Evolutionary conservation across 148 eudicot species (phyloP).

Genomic region (Camellia lanceoleosa): DNA sequence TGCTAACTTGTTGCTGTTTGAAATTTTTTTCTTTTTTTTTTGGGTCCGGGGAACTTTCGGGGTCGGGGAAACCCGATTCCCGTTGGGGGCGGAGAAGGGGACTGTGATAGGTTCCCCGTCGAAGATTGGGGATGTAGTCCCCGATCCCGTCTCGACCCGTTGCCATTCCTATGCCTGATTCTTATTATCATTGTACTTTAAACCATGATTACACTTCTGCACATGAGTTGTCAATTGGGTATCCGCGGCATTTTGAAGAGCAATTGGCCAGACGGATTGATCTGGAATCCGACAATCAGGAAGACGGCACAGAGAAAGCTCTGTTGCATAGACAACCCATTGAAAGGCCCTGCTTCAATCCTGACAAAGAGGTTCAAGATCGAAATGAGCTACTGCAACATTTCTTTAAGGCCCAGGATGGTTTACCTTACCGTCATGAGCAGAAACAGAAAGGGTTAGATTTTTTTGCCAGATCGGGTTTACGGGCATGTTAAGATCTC

Average conservation of each 20-base stretch:
- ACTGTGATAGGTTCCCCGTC: no score
- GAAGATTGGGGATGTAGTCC: no score
- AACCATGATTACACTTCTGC: slow-evolving; percentile 36
- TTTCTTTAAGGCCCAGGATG: slow-evolving; percentile 40
- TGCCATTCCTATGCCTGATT: slow-evolving; percentile 41
- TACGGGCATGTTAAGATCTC: slow-evolving; percentile 43
- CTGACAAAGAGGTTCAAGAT: slow-evolving; percentile 46
- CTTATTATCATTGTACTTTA: slow-evolving; percentile 36
- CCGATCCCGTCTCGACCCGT: no score
- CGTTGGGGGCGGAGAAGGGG: no score
- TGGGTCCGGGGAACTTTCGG: no score
- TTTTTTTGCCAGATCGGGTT: slow-evolving; percentile 58
- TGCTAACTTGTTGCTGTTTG: no score
- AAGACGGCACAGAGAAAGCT: slow-evolving; percentile 40
- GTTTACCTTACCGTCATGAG: slow-evolving; percentile 42
- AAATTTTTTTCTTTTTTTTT: no score
- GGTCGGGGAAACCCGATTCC: no score
- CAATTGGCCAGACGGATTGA: slow-evolving; percentile 47
- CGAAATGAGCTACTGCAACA: slow-evolving; percentile 53
- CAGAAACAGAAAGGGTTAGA: slow-evolving; percentile 43
- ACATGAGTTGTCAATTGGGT: slow-evolving; percentile 39
- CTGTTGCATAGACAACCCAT: slow-evolving; percentile 46
- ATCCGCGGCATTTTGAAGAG: slow-evolving; percentile 36
- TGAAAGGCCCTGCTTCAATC: slow-evolving; percentile 40
- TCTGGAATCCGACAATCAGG: slow-evolving; percentile 37